phyloP scores from a whole-genome alignment of 1,284 basidiomycete genomes.

The Phaffia rhodozyma region DNA sequence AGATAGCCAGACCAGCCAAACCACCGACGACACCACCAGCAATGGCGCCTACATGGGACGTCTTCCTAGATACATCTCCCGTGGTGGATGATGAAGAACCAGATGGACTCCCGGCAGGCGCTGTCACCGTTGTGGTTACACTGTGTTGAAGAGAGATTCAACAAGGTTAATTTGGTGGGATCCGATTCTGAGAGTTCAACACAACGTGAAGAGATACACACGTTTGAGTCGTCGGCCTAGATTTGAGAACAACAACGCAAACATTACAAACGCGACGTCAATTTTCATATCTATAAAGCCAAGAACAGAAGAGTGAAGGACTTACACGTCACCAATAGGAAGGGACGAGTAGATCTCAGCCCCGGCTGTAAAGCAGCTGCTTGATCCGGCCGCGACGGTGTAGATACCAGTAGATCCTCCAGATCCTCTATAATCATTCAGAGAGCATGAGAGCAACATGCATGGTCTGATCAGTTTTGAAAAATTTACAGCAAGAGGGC shows the following conservation, averaged over 20 bases:
- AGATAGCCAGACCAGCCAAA: not conserved
- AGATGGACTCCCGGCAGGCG: no score
- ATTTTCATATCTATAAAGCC: slow-evolving; percentile 36
- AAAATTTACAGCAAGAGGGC: not conserved
- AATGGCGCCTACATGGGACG: not conserved
- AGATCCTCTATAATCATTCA: not conserved
- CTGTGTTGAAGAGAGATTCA: no score
- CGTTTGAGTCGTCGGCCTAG: no score
- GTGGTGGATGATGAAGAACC: no score
- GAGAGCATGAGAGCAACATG: not conserved
- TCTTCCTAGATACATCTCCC: not conserved
- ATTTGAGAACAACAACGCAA: no score
- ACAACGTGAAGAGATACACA: no score
- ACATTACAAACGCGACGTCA: no score
- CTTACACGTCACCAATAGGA: slow-evolving; percentile 38
- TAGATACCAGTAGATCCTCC: slow-evolving; percentile 11
- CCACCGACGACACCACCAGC: slow-evolving; percentile 16
- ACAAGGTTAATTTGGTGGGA: no score
- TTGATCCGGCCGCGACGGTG: slow-evolving; percentile 5
- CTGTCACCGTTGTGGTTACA: no score
- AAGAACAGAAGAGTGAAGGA: slow-evolving; percentile 50
- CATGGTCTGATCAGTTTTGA: not conserved
- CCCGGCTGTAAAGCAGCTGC: not conserved
- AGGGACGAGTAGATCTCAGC: slow-evolving; percentile 13
- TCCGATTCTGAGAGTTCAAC: no score